phyloP scores from a whole-genome alignment of 306 rosid species.

The Vigna hirtella region DNA sequence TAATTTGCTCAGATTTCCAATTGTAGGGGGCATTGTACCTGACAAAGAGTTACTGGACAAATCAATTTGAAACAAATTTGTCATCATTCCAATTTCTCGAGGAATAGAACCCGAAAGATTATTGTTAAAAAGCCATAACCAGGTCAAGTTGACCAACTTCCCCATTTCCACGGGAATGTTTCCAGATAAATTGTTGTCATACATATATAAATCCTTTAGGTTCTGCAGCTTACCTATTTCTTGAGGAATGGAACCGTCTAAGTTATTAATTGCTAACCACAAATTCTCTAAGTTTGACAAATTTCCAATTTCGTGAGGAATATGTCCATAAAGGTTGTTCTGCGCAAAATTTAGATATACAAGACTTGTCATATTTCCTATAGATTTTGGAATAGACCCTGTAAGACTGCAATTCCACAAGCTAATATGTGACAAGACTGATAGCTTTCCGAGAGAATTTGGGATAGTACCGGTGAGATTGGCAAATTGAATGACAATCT shows the following conservation, averaged over 20 bases:
- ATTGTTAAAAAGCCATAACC: fast-evolving
- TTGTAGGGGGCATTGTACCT: slow-evolving; percentile 11
- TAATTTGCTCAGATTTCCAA: slow-evolving; percentile 31
- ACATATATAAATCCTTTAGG: background rate
- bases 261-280: background rate
- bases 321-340: too few relatives aligned
- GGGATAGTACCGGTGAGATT: slow-evolving; percentile 17
- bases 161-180: background rate
- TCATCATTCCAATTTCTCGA: slow-evolving; percentile 14
- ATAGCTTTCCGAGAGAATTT: background rate
- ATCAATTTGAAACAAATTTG: background rate
- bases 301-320: slow-evolving; percentile 11
- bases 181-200: background rate
- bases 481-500: background rate
- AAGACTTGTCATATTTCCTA: too few relatives aligned
- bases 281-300: background rate
- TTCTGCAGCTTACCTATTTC: background rate
- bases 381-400: slow-evolving; percentile 29
- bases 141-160: background rate
- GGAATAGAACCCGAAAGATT: slow-evolving; percentile 15
- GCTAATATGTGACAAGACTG: background rate
- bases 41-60: background rate
- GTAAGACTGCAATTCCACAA: background rate
- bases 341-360: too few relatives aligned
- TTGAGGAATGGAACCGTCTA: slow-evolving; percentile 3